Conservation (phyloP, 75 land plant species). For the Picea glauca region DNA sequence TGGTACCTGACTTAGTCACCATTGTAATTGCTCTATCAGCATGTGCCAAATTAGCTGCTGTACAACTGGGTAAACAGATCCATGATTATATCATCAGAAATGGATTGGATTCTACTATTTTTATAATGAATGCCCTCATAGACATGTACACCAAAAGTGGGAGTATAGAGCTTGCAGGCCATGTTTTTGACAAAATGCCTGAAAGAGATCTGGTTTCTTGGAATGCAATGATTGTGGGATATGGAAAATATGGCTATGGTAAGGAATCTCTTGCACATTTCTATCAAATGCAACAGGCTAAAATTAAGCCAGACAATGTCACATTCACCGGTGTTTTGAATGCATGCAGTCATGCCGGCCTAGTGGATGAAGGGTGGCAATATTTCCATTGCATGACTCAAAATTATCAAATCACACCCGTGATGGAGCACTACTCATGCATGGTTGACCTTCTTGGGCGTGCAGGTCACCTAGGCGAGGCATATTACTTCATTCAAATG, state of each 20-base stretch:
- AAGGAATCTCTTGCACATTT: background rate
- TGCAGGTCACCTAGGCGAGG: conserved; percentile 39
- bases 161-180: too few relatives aligned
- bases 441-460: conserved; percentile 40
- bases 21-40: background rate
- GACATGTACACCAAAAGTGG: too few relatives aligned
- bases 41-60: background rate
- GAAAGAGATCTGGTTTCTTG: conserved; percentile 56
- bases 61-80: background rate
- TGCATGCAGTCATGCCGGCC: conserved; percentile 14
- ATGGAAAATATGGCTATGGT: conserved; percentile 38
- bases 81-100: too few relatives aligned
- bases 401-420: conserved; percentile 6
- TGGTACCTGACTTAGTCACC: conserved; percentile 13
- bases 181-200: conserved; percentile 17
- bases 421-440: conserved; percentile 20
- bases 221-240: conserved; percentile 52
- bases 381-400: conserved; percentile 11
- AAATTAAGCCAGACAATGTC: background rate
- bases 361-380: conserved; percentile 13
- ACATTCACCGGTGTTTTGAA: background rate
- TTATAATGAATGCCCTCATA: too few relatives aligned
- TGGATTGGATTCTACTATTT: too few relatives aligned
- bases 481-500: conserved; percentile 34
- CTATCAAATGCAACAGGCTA: background rate